phyloP scores from a whole-genome alignment of 2,329 filamentous ascomycete species.

The Exophiala viscosa region DNA sequence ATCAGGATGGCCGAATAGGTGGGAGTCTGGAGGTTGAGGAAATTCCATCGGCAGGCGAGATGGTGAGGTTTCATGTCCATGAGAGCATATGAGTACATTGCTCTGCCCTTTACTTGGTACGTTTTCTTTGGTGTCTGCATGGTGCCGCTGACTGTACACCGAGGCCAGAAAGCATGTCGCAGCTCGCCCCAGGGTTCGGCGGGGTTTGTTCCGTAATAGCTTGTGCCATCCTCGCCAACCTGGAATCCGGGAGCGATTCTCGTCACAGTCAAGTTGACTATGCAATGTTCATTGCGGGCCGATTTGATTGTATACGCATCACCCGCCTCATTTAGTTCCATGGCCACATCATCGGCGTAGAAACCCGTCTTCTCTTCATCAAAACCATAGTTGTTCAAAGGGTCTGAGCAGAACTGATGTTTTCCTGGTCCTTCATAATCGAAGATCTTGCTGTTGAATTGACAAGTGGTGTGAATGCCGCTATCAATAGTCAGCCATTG shows the following conservation, averaged over 20 bases:
- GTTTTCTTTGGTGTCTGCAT: slow-evolving; percentile 79
- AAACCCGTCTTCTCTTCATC: slow-evolving; percentile 79
- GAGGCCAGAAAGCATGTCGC: slow-evolving; percentile 91
- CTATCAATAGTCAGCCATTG: slow-evolving; percentile 45
- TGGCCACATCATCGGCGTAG: slow-evolving; percentile 77
- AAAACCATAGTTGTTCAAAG: slow-evolving; percentile 74
- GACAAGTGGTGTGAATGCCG: slow-evolving; percentile 81
- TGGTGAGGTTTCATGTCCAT: slow-evolving; percentile 99
- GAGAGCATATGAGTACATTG: slow-evolving; percentile 76
- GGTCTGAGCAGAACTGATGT: slow-evolving; percentile 78
- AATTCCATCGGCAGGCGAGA: slow-evolving; percentile 88
- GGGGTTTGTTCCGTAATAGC: slow-evolving; percentile 80
- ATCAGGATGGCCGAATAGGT: slow-evolving; percentile 86
- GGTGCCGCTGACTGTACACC: slow-evolving; percentile 74
- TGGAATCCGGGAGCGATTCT: slow-evolving; percentile 75
- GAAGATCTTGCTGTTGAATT: slow-evolving; percentile 94
- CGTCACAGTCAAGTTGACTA: slow-evolving; percentile 83
- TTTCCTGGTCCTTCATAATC: slow-evolving; percentile 68
- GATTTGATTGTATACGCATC: slow-evolving; percentile 86
- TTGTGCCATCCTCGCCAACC: slow-evolving; percentile 77
- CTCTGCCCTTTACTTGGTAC: slow-evolving; percentile 75
- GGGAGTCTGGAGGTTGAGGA: slow-evolving; percentile 83
- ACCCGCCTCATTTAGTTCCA: slow-evolving; percentile 83
- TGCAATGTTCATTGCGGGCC: slow-evolving; percentile 70
- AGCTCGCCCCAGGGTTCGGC: slow-evolving; percentile 85